Evolutionary conservation across 2,329 filamentous ascomycete genomes (phyloP).

Genomic region (Albifimbria verrucaria): DNA sequence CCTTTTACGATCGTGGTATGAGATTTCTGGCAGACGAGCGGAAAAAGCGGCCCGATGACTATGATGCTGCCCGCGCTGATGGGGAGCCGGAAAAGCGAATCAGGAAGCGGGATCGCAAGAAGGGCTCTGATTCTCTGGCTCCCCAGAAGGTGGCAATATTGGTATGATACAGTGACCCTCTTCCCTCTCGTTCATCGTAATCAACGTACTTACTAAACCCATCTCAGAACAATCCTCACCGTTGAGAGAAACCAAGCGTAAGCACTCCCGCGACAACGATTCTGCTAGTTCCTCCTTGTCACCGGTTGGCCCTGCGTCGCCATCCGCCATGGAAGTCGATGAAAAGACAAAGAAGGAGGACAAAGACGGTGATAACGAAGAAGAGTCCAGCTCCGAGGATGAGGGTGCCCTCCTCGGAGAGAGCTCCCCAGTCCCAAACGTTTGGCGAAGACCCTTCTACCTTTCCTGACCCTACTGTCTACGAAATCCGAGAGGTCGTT

Average conservation of each 20-base stretch:
- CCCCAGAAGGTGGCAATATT: slow-evolving; percentile 46
- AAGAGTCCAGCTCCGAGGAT: slow-evolving; percentile 53
- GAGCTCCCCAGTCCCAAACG: slow-evolving; percentile 76
- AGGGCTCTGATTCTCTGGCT: slow-evolving; percentile 59
- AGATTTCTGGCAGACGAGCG: slow-evolving; percentile 63
- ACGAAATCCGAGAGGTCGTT: slow-evolving; percentile 78
- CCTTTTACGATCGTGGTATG: slow-evolving; percentile 71
- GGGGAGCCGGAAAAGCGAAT: slow-evolving; percentile 50
- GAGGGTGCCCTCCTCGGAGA: slow-evolving; percentile 57
- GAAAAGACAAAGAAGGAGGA: slow-evolving; percentile 43
- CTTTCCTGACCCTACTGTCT: slow-evolving; percentile 89
- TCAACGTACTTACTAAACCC: slow-evolving; percentile 8
- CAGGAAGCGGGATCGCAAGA: slow-evolving; percentile 64
- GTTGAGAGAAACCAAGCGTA: slow-evolving; percentile 49
- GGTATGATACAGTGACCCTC: slow-evolving; percentile 27
- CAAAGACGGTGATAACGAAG: slow-evolving; percentile 34
- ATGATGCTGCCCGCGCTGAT: slow-evolving; percentile 42
- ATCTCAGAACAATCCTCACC: slow-evolving; percentile 51
- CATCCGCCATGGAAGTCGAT: slow-evolving; percentile 57
- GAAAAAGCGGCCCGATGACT: slow-evolving; percentile 59
- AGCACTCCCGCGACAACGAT: slow-evolving; percentile 49
- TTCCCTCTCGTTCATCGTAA: too few relatives aligned
- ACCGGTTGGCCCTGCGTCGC: slow-evolving; percentile 48
- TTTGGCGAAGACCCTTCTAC: slow-evolving; percentile 90
- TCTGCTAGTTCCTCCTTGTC: slow-evolving; percentile 60